Base-by-base conservation (phyloP, 331 rosid species). In the Rhamnella rubrinervis region DNA sequence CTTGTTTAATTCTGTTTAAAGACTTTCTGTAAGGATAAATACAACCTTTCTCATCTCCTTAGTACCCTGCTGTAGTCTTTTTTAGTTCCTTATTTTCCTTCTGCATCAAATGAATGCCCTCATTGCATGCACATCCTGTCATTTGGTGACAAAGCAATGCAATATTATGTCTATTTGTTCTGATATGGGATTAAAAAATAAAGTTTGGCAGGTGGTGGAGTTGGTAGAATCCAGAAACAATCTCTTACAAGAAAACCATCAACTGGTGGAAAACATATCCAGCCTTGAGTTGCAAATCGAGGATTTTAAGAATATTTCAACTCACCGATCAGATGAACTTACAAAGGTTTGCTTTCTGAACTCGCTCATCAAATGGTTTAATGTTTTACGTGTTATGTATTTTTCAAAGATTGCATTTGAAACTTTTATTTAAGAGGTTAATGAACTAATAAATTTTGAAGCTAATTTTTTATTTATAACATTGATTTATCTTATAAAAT, bases 201-300 rank as follows among this genome's bases (percentile, higher is more conserved):
- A 90, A 91, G 93, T 84, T 75, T 85, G 88, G 85, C 98, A 93
- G 98, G 92, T 91, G 79, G 79, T 76, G 75, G 90, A 81, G 82
- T 84, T 89, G 86, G 95, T 89, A 69, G 85, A 84, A 67, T 80
- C 85, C 75, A 85, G 80, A 82, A 67, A 73, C 74, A 79, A 44
- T 77, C 82, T 81, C 76, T 75, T 80, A 55, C 86, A 80, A 80
- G 95, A 89, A 79, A 93, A 91, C 74, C 82, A 78, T 76, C 85
- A 77, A 66, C 66, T 89, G 79, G 59, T 59, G 80, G 96, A 77
- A 84, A 85, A 75, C 58, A 39, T 81, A 59, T 79, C 95, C 28
- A 80, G 74, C 56, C 82, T 91, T 82, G 92, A 87, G 65, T 80
- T 82, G 60, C 87, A 82, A 81, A 73, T 89, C 39, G 80, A 78